Evolutionary conservation across 148 eudicot genomes (phyloP).

Genomic region (Silene conica): DNA sequence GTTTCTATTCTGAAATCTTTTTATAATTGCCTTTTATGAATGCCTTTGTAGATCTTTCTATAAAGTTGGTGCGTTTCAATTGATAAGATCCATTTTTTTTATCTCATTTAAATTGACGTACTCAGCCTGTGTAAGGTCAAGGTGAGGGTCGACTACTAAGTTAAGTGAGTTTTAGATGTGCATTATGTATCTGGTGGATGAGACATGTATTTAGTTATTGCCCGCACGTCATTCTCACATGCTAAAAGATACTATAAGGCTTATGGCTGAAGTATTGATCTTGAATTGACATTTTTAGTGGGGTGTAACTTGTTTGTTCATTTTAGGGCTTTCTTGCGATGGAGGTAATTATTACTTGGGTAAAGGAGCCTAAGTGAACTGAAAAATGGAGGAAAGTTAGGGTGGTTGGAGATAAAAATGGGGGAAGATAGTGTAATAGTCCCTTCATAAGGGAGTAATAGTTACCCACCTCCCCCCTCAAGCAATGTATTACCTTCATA

Average conservation of each 20-base stretch:
- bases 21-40: not conserved
- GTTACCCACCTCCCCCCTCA: too few relatives aligned
- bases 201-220: not conserved
- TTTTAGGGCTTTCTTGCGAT: too few relatives aligned
- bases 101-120: not conserved
- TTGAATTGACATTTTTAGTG: not conserved
- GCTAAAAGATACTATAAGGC: not conserved
- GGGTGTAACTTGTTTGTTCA: not conserved
- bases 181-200: not conserved
- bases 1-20: not conserved
- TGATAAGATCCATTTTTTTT: not conserved
- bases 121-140: not conserved
- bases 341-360: too few relatives aligned
- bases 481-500: too few relatives aligned
- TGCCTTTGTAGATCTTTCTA: not conserved
- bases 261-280: not conserved
- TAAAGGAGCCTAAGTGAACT: too few relatives aligned
- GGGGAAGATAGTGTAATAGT: too few relatives aligned
- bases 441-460: too few relatives aligned
- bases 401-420: too few relatives aligned
- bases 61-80: not conserved
- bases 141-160: not conserved
- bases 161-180: not conserved
- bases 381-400: too few relatives aligned
- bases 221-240: not conserved